Conservation (phyloP, 768 basidiomycete species). For the Boletus speciosus region DNA sequence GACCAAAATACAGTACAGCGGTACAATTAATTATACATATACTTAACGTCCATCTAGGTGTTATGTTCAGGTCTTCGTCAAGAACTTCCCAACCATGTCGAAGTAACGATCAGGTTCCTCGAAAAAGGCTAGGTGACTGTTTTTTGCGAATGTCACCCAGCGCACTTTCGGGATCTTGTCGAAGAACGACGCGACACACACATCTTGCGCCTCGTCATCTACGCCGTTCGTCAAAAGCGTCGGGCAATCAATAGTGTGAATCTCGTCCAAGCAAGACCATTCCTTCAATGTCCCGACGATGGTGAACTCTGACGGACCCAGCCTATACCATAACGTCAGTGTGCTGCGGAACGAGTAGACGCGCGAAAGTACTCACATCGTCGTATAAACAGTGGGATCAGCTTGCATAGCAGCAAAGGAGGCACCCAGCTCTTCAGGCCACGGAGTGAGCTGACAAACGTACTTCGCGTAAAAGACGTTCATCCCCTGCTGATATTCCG, state of each 20-base stretch:
- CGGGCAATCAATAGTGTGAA: slow-evolving; percentile 38
- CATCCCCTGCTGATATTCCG: slow-evolving; percentile 34
- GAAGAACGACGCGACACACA: slow-evolving; percentile 33
- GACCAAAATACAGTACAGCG: no score
- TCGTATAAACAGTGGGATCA: slow-evolving; percentile 33
- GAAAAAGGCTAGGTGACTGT: slow-evolving; percentile 17
- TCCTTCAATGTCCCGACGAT: slow-evolving; percentile 40
- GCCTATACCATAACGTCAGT: slow-evolving; percentile 4
- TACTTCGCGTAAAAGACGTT: slow-evolving; percentile 33
- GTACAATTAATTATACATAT: no score
- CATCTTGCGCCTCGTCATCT: slow-evolving; percentile 39
- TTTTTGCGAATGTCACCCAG: slow-evolving; percentile 33
- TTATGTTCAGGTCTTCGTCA: slow-evolving; percentile 2
- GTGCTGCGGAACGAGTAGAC: background rate
- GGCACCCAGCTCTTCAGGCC: slow-evolving; percentile 32
- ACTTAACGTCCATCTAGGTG: no score
- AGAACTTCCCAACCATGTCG: slow-evolving; percentile 13
- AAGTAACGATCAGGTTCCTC: slow-evolving; percentile 21
- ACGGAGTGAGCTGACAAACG: slow-evolving; percentile 31
- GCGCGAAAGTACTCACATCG: background rate
- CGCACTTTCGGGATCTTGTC: slow-evolving; percentile 31
- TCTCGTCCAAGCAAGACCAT: slow-evolving; percentile 46
- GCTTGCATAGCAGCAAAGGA: slow-evolving; percentile 25
- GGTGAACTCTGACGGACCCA: slow-evolving; percentile 34
- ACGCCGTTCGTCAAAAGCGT: slow-evolving; percentile 39